These are phyloP conservation scores for Nemania sp. DNA, from an alignment of 2,329 filamentous ascomycete species.

Conservation along the genomic window DNA sequence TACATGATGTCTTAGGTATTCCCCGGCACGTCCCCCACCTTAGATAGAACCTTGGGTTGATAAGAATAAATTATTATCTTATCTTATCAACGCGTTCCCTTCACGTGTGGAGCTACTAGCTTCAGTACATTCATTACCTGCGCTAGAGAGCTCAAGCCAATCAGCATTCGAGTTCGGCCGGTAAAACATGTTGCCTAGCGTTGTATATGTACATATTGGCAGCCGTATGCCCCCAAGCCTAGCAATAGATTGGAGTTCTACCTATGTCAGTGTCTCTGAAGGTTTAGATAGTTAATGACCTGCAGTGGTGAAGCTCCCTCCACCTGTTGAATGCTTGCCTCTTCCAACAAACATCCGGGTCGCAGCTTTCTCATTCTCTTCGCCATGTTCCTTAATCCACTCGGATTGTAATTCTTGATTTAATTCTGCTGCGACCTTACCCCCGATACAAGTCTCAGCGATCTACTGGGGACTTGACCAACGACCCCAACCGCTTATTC, in stretches of 20 bases:
- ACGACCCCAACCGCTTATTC: conserved; percentile 1
- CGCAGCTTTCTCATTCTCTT: conserved; percentile 41
- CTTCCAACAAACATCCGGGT: conserved; percentile 28
- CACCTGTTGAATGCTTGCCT: conserved; percentile 18
- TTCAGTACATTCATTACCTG: neutral
- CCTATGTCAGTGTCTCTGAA: conserved; percentile 33
- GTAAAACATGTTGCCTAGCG: conserved; percentile 48
- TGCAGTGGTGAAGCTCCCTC: conserved; percentile 7
- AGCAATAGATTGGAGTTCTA: neutral
- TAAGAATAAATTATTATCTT: conserved; percentile 9
- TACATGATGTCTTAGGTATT: no score
- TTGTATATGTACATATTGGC: conserved; percentile 48
- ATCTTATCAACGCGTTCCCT: conserved; percentile 26
- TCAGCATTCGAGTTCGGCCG: conserved; percentile 33
- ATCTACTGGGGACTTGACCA: neutral
- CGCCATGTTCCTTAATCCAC: conserved; percentile 45
- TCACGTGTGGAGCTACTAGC: neutral
- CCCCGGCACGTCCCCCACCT: neutral
- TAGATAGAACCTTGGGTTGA: neutral
- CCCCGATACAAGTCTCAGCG: neutral
- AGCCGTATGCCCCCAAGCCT: conserved; percentile 42
- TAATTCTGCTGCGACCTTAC: conserved; percentile 26
- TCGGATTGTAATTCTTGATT: conserved; percentile 29
- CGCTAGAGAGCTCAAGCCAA: conserved; percentile 35
- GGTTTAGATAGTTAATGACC: conserved; percentile 8